Base-by-base conservation (phyloP, 345 rosid genomes). In the Citrus maxima region DNA sequence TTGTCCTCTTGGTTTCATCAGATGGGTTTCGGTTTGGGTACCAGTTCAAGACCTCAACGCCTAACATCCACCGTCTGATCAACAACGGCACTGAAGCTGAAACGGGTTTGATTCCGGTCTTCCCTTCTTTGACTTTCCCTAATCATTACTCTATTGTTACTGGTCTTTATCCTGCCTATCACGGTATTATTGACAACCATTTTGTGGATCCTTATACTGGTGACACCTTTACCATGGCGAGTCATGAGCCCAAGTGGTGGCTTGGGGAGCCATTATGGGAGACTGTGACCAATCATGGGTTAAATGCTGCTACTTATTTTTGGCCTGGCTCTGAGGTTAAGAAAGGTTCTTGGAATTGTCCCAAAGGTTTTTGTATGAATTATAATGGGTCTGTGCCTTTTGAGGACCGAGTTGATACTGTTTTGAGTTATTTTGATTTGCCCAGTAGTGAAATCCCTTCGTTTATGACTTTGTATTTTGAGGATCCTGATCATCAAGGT, bases 271-370 rank as follows among this genome's bases (percentile, higher is more conserved):
- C 99, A 9, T 70, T 95, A 7, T 92, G 98, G 99, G 98, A 95
- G 75, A 95, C 99, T 2, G 95, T 92, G 79, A 91, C 73, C 7
- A 95, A 89, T 72, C 97, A 93, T 56, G 98, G 98, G 1, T 78
- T 90, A 9, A 89, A 82, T 66, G 99, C 99, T 24, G 92, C 99
- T 38, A 91, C 98, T 64, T 93, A 84, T 82, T 93, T 95, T 73
- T 95, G 99, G 99, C 98, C 99, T 70, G 99, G 98, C 34, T 90
- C 97, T 77, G 99, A 95, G 90, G 99, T 93, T 68, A 91, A 89
- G 58, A 93, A 93, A 67, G 99, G 99, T 22, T 87, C 92, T 60
- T 95, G 99, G 99, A 60, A 82, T 67, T 95, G 99, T 77, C 98
- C 98, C 68, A 54, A 78, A 64, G 78, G 74, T 3, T 84, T 81